phyloP scores from a whole-genome alignment of 2,329 filamentous ascomycete genomes.

The Fusarium austroafricanum region DNA sequence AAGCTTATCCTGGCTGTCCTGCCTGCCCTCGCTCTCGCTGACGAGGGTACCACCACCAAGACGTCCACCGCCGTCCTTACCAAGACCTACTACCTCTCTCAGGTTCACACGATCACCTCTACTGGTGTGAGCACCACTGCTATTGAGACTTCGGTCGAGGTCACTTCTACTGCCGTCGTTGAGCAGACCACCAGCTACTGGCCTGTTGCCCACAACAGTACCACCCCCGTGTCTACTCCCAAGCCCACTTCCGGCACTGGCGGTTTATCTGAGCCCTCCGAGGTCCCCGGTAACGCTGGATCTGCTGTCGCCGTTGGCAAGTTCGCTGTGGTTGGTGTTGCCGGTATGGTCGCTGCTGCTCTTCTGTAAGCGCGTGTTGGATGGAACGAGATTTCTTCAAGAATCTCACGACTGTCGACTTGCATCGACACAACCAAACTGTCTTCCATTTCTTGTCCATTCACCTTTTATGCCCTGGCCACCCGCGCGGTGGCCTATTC shows the following conservation, averaged over 20 bases:
- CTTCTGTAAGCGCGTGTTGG: conserved; percentile 58
- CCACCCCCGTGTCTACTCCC: conserved; percentile 43
- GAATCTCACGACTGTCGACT: conserved; percentile 29
- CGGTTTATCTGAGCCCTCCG: conserved; percentile 48
- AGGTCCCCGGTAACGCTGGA: conserved; percentile 57
- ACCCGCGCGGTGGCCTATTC: conserved; percentile 29
- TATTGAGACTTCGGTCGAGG: conserved; percentile 36
- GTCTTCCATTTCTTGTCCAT: conserved; percentile 37
- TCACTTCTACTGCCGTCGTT: conserved; percentile 22
- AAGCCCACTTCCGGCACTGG: conserved; percentile 38
- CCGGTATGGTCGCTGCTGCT: conserved; percentile 62
- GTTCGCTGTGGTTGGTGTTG: conserved; percentile 61
- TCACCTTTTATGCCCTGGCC: conserved; percentile 32
- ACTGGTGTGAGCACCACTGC: conserved; percentile 49
- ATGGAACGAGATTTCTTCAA: conserved; percentile 5
- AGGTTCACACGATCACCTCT: conserved; percentile 56
- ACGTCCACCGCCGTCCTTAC: conserved; percentile 64
- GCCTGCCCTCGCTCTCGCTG: conserved; percentile 65
- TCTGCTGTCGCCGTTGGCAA: conserved; percentile 57
- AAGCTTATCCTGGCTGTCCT: conserved; percentile 62
- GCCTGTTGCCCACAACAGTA: conserved; percentile 46
- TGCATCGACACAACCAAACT: conserved; percentile 32
- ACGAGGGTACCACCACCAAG: conserved; percentile 55
- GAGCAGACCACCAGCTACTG: conserved; percentile 33
- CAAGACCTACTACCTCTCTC: conserved; percentile 64